Conservation (phyloP, 2,329 filamentous ascomycete species). For the Ascocoryne sarcoides region DNA sequence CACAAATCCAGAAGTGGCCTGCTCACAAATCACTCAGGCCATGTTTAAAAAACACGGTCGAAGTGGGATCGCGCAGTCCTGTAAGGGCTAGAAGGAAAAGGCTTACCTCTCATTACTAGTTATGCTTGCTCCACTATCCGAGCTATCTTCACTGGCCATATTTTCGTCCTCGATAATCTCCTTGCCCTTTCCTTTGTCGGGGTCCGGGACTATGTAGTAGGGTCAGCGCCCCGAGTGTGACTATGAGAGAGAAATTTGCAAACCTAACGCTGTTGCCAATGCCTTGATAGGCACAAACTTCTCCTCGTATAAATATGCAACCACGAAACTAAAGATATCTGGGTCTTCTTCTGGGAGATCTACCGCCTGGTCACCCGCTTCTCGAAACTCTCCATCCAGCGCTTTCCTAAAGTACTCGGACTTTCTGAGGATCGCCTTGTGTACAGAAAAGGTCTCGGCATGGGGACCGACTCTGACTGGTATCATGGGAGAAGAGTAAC, state of each 20-base stretch:
- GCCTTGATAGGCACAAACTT: conserved; percentile 38
- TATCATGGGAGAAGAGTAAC: conserved; percentile 38
- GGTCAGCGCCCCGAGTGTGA: background rate
- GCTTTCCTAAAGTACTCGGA: conserved; percentile 42
- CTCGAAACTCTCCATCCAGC: conserved; percentile 39
- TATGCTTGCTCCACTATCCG: conserved; percentile 26
- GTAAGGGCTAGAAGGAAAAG: background rate
- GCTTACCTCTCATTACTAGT: conserved; percentile 31
- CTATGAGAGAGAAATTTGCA: conserved; percentile 3
- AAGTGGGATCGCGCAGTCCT: too few species aligned
- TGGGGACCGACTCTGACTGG: conserved; percentile 38
- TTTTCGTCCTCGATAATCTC: conserved; percentile 25
- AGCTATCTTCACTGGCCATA: conserved; percentile 22
- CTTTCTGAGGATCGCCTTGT: conserved; percentile 37
- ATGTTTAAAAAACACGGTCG: too few species aligned
- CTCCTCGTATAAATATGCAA: conserved; percentile 42
- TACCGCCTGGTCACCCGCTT: conserved; percentile 38
- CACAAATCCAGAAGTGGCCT: too few species aligned
- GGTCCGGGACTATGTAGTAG: conserved; percentile 10
- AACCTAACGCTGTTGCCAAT: conserved; percentile 34
- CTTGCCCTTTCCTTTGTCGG: conserved; percentile 37
- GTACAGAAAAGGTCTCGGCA: conserved; percentile 39
- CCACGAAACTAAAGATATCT: conserved; percentile 41
- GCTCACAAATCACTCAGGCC: too few species aligned
- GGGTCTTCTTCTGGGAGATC: conserved; percentile 43